Conservation (phyloP, 2,329 filamentous ascomycete species). For the Cordyceps cicadae region DNA sequence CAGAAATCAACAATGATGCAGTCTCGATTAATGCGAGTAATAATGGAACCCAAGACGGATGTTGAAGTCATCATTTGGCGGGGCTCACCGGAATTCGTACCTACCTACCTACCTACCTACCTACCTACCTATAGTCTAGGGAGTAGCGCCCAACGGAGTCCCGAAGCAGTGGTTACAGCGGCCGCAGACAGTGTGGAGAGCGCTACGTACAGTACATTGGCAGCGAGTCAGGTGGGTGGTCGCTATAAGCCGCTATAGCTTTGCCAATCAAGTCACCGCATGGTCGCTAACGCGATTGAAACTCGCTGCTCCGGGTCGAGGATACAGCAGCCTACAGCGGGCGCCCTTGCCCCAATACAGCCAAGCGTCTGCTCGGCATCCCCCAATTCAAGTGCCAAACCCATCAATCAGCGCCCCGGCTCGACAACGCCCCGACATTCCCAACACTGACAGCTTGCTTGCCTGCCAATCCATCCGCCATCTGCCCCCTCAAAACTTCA, state of each 20-base stretch:
- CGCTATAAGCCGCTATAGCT: background rate
- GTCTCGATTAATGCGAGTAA: background rate
- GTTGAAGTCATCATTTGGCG: background rate
- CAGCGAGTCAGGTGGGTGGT: background rate
- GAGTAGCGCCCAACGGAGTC: background rate
- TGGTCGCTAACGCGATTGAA: background rate
- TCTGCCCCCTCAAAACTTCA: conserved; percentile 7
- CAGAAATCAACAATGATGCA: too few species aligned
- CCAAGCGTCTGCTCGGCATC: background rate
- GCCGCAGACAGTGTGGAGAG: too few species aligned
- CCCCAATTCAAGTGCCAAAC: background rate
- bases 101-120: too few species aligned
- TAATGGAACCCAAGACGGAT: background rate
- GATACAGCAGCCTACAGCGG: too few species aligned
- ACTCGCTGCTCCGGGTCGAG: background rate
- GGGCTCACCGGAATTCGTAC: background rate
- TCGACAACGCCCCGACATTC: background rate
- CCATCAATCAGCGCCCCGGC: background rate
- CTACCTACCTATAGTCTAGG: too few species aligned
- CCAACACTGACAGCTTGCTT: conserved; percentile 3
- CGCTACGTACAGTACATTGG: background rate
- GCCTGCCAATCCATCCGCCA: too few species aligned
- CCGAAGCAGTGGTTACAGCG: background rate
- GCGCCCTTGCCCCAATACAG: background rate
- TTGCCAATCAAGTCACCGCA: background rate